A percentile compares a stretch with the other conserved stretches of the same genome.
phyloP scores from a whole-genome alignment of 2,329 filamentous ascomycete species.

The Alternaria incomplexa region DNA sequence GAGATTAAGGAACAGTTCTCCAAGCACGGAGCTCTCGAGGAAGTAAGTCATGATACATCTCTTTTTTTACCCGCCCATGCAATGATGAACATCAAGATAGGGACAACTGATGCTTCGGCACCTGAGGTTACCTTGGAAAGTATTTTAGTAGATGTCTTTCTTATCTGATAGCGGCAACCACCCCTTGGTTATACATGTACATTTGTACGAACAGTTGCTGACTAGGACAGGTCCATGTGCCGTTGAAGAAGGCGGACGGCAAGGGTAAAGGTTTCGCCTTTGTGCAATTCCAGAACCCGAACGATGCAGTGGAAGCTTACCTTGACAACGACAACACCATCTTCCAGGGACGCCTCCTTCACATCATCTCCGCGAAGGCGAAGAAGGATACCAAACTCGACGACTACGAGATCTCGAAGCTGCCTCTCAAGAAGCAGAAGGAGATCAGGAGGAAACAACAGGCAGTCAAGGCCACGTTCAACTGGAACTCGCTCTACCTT shows the following conservation, averaged over 20 bases:
- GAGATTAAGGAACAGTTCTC: conserved; percentile 76
- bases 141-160: conserved; percentile 99
- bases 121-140: conserved; percentile 89
- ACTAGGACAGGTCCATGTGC: conserved; percentile 78
- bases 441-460: conserved; percentile 85
- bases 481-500: conserved; percentile 99
- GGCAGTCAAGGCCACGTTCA: conserved; percentile 79
- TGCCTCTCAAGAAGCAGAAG: conserved; percentile 93
- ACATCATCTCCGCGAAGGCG: conserved; percentile 82
- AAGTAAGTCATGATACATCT: conserved; percentile 68
- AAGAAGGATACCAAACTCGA: conserved; percentile 84
- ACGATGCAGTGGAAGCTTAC: conserved; percentile 79
- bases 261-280: conserved; percentile 90
- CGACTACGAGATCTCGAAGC: conserved; percentile 86
- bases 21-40: conserved; percentile 77
- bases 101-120: conserved; percentile 97
- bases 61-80: conserved; percentile 24
- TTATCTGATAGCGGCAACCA: conserved; percentile 69
- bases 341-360: conserved; percentile 90
- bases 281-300: conserved; percentile 75
- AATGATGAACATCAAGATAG: conserved; percentile 98
- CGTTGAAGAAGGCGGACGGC: conserved; percentile 71
- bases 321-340: conserved; percentile 79
- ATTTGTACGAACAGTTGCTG: conserved; percentile 17
- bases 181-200: not conserved